phyloP scores from a whole-genome alignment of 345 rosid species.

The Linum lewisii region DNA sequence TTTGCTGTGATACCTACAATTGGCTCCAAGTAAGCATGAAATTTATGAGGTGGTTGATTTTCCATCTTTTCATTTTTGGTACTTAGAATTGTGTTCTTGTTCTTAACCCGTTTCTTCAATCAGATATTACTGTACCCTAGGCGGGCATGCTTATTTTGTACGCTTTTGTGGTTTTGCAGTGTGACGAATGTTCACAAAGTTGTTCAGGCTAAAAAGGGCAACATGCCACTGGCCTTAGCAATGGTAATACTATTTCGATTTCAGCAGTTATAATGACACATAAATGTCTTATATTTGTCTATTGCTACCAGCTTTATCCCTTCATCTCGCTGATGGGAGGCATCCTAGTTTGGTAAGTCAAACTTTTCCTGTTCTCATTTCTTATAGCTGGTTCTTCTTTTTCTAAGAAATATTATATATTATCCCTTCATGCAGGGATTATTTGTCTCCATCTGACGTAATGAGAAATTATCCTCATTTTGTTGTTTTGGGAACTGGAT shows the following conservation, averaged over 20 bases:
- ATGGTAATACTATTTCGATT: constrained; percentile 47
- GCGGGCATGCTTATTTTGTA: neutral
- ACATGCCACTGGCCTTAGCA: constrained; percentile 77
- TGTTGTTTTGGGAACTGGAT: constrained; percentile 85
- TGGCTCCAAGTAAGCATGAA: constrained; percentile 52
- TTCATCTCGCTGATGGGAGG: constrained; percentile 63
- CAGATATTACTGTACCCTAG: neutral
- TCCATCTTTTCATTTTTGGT: neutral
- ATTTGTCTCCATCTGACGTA: constrained; percentile 70
- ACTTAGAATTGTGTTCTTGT: neutral
- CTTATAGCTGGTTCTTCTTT: constrained; percentile 7
- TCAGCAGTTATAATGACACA: constrained; percentile 2
- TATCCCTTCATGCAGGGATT: constrained; percentile 40
- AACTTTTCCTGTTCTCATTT: neutral
- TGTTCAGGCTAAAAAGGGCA: constrained; percentile 73
- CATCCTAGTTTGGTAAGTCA: constrained; percentile 68
- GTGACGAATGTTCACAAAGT: constrained; percentile 64
- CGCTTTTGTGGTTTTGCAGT: constrained; percentile 31
- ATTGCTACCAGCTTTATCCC: constrained; percentile 61
- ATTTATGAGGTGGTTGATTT: no score
- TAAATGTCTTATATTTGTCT: constrained; percentile 15
- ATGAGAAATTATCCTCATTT: constrained; percentile 77
- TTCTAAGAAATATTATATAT: constrained; percentile 5
- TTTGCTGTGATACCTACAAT: constrained; percentile 84
- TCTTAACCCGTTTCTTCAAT: no score